phyloP scores from a whole-genome alignment of 352 stramenopile genomes.

The Phytopythium montanum region DNA sequence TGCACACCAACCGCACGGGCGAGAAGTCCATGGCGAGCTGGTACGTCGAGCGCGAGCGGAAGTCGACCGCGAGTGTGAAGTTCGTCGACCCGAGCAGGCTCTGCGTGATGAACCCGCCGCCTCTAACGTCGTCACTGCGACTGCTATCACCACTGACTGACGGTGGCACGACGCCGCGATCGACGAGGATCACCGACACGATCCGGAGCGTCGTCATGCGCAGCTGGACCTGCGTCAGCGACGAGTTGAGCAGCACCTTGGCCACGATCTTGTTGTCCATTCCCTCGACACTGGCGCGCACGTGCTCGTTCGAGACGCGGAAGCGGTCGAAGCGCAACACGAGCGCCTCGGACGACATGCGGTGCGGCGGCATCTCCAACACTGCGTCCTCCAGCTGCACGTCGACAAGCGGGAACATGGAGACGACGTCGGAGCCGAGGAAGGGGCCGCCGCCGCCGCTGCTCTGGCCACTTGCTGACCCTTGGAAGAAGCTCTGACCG shows the following conservation, averaged over 20 bases:
- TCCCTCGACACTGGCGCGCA: constrained; percentile 51
- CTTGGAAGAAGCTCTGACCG: not conserved
- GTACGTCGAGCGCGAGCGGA: constrained; percentile 50
- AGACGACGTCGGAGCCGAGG: constrained; percentile 69
- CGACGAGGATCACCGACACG: constrained; percentile 73
- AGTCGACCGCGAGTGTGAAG: constrained; percentile 51
- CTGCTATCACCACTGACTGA: not conserved
- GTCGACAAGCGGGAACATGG: constrained; percentile 77
- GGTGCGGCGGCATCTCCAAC: constrained; percentile 75
- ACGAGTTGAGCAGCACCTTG: constrained; percentile 84
- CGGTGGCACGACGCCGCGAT: constrained; percentile 16
- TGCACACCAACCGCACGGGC: constrained; percentile 75
- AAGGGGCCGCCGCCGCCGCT: constrained; percentile 14
- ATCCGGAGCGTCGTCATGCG: constrained; percentile 63
- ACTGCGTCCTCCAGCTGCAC: constrained; percentile 65
- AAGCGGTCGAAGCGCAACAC: constrained; percentile 71
- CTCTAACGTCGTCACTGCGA: constrained; percentile 21
- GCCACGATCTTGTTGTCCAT: constrained; percentile 77
- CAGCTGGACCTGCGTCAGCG: constrained; percentile 65
- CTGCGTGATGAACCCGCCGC: constrained; percentile 49
- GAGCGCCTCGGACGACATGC: constrained; percentile 70
- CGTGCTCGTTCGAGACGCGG: constrained; percentile 55
- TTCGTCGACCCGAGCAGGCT: constrained; percentile 73
- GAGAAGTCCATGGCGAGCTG: constrained; percentile 52
- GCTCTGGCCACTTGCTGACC: not conserved